Percentiles rank a stretch among this genome's conserved stretches.
Conservation (phyloP, 352 stramenopile genomes). For the Pythium utonaiense region DNA sequence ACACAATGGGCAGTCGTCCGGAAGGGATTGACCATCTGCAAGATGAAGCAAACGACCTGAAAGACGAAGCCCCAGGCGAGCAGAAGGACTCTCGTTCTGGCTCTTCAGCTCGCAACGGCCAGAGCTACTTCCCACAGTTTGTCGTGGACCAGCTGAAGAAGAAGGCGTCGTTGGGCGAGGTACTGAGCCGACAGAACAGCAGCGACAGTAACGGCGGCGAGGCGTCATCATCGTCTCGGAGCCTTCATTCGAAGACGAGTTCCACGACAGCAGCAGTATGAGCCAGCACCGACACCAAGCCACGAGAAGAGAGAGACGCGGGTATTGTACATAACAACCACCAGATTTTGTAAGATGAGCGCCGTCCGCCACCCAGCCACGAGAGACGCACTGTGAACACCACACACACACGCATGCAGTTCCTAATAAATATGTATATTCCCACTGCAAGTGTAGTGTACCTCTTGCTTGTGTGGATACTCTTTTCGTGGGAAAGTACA, state of each 20-base stretch:
- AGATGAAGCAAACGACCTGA: background rate
- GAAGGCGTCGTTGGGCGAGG: constrained; percentile 7
- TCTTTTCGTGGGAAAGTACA: no score
- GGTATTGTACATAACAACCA: constrained; percentile 2
- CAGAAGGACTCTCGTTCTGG: background rate
- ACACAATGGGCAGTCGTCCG: constrained; percentile 11
- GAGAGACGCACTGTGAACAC: background rate
- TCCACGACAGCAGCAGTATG: constrained; percentile 1
- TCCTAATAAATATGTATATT: no score
- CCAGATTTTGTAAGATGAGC: constrained; percentile 6
- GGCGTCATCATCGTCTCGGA: constrained; percentile 1
- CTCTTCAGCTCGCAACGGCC: background rate
- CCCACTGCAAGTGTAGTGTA: no score
- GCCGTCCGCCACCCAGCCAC: background rate
- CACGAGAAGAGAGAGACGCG: background rate
- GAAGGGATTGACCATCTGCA: background rate
- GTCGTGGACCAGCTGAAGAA: constrained; percentile 23
- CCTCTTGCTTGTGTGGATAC: no score
- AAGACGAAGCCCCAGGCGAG: background rate
- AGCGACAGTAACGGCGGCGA: background rate
- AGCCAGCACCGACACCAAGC: no score
- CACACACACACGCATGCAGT: no score
- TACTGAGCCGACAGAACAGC: constrained; percentile 2
- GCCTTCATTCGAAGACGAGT: background rate
- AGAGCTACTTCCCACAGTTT: constrained; percentile 25